These are phyloP conservation scores for Diaporthe vexans DNA, from an alignment of 2,329 filamentous ascomycete species.

Conservation along the genomic window DNA sequence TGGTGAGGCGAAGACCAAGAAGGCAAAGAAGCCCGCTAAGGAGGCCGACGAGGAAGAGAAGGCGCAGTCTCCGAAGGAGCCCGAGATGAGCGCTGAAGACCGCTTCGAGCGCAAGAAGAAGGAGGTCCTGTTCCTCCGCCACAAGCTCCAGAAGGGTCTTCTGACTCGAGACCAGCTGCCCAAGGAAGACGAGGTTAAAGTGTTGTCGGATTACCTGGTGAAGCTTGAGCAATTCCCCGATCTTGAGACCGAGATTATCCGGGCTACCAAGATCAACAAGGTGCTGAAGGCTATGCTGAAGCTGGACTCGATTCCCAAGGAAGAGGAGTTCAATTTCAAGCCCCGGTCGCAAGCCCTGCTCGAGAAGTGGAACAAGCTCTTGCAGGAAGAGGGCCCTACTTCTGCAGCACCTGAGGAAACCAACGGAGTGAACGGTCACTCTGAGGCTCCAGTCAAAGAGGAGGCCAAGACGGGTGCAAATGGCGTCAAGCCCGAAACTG, in stretches of 20 bases:
- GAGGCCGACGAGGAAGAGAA: constrained; percentile 67
- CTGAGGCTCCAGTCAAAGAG: constrained; percentile 58
- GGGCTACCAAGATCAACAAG: constrained; percentile 97
- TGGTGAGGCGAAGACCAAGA: constrained; percentile 61
- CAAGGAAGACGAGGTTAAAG: constrained; percentile 86
- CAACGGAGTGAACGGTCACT: constrained; percentile 64
- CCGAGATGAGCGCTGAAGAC: constrained; percentile 71
- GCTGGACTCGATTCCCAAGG: constrained; percentile 85
- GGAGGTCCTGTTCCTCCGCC: constrained; percentile 91
- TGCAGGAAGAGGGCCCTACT: constrained; percentile 65
- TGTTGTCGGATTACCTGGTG: constrained; percentile 81
- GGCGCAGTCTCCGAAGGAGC: constrained; percentile 63
- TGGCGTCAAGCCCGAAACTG: constrained; percentile 48
- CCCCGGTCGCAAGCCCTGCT: constrained; percentile 83
- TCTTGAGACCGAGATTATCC: constrained; percentile 90
- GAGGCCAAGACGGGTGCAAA: constrained; percentile 48
- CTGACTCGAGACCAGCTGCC: constrained; percentile 86
- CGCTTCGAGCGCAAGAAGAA: constrained; percentile 74
- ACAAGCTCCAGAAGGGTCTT: constrained; percentile 95
- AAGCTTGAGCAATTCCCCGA: constrained; percentile 86
- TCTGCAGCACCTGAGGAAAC: constrained; percentile 53
- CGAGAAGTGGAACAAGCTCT: constrained; percentile 89
- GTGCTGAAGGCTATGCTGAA: constrained; percentile 96
- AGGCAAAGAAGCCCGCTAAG: constrained; percentile 69
- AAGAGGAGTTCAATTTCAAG: constrained; percentile 93